Base-by-base conservation (phyloP, 805 yeast genomes). In the Pichia nakasei region DNA sequence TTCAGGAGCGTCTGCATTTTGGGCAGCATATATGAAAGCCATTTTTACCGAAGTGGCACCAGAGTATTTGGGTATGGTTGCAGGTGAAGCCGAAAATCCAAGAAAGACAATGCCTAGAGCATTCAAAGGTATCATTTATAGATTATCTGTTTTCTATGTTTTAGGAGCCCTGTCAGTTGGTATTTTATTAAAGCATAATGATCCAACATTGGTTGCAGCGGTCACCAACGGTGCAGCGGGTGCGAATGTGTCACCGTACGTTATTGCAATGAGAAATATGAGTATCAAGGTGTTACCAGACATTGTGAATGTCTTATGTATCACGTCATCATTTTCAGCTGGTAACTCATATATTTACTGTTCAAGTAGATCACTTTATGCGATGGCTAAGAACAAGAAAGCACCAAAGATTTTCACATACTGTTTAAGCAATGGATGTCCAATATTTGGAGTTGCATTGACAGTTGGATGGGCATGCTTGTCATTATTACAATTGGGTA, bases 281-380 rank as follows among this genome's bases (percentile, higher is more conserved):
- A 73, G 76, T 1, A 82, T 87, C 43, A 74, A 67, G 29, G 80
- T 74, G 0, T 67, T 86, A 39, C 94, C 94, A 27, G 76, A 81
- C 55, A 71, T 87, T 48, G 87, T 88, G 45, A 88, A 88, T 61
- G 94, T 77, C 1, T 75, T 85, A 26, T 71, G 87, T 44, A 69
- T 87, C 43, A 69, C 85, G 5, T 75, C 93, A 1, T 83, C 89
- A 0, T 81, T 85, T 52, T 80, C 88, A 31, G 88, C 95, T 2
- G 95, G 95, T 42, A 85, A 85, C 59, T 82, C 91, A 2, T 82
- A 79, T 58, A 75, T 84, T 31, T 85, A 76, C 56, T 79, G 87
- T 48, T 80, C 91, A 0, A 75, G 87, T 8, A 63, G 78, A 56
- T 69, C 84, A 0, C 65, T 85, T 20, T 80, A 79, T 58, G 86